Percentiles rank a stretch among this genome's conserved stretches.
phyloP scores from a whole-genome alignment of 345 rosid species.

The Passiflora organensis region DNA sequence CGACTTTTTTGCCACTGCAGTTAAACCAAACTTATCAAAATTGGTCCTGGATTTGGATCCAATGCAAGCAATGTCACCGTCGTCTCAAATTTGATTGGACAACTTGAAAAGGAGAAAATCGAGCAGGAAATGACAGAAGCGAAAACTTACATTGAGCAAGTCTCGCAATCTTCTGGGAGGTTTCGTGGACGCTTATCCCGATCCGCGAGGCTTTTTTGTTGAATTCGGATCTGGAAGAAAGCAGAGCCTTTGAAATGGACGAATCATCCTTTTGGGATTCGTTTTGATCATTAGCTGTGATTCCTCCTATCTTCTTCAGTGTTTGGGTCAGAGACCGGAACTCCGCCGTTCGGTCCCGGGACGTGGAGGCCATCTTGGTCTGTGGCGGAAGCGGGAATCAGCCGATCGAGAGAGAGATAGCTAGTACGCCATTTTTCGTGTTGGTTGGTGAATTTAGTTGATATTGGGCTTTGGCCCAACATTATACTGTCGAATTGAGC shows the following conservation, averaged over 20 bases:
- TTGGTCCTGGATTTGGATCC: neutral
- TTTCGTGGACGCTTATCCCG: constrained; percentile 58
- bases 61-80: too few relatives aligned
- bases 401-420: constrained; percentile 1
- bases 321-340: constrained; percentile 66
- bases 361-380: constrained; percentile 44
- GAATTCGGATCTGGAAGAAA: constrained; percentile 71
- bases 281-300: constrained; percentile 21
- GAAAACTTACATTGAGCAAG: constrained; percentile 54
- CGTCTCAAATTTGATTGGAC: too few relatives aligned
- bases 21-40: neutral
- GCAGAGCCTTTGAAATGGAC: constrained; percentile 25
- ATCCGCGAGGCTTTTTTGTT: constrained; percentile 67
- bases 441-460: too few relatives aligned
- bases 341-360: constrained; percentile 79
- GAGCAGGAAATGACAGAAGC: neutral
- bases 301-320: constrained; percentile 60
- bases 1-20: constrained; percentile 71
- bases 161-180: constrained; percentile 63
- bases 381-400: neutral
- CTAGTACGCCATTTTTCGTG: too few relatives aligned
- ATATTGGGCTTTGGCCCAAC: neutral
- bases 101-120: neutral
- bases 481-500: too few relatives aligned
- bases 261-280: constrained; percentile 16